Base-by-base conservation (phyloP, 1,284 basidiomycete genomes). In the Austropuccinia psidii region DNA sequence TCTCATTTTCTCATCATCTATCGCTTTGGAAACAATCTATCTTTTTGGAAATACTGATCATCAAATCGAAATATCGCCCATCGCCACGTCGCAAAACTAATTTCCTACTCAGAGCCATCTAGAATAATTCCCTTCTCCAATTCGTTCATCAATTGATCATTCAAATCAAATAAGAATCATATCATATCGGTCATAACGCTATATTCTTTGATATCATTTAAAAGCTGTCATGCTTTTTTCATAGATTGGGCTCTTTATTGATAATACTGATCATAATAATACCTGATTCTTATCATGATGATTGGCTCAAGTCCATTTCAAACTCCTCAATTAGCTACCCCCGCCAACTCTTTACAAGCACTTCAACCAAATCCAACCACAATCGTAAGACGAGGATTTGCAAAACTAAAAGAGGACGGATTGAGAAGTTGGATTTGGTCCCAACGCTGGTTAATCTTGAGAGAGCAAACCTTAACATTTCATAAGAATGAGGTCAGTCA, bases 401-500 rank as follows among this genome's bases (percentile, higher is more conserved):
- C 80, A 55, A 80, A 78, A 65, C 78, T 80, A 74, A 81, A 81
- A 72, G 80, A 81, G 58, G 80, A 81, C 65, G 80, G 80, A 21
- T 76, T 81, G 31, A 76, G 91, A 17, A 91, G 90, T 76, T 94
- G 91, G 86, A 86, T 97, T 72, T 98, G 95, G 89, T 88, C 89
- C 80, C 88, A 90, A 79, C 89, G 91, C 79, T 98, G 90, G 90
- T 83, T 98, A 57, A 86, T 94, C 4, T 84, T 98, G 75, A 90
- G 88, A 77, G 91, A 93, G 75, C 86, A 88, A 78, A 86, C 88
- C 17, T 82, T 98, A 66, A 86, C 87, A 49, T 88, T 98, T 75
- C 91, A 93, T 82, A 97, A 95, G 84, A 91, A 87, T 79, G 93
- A 98, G 86, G 93, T 93, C 78, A 39, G 78, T 72, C 37, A 5